Base-by-base conservation (phyloP, 805 yeast genomes). In the Hanseniaspora occidentalis region DNA sequence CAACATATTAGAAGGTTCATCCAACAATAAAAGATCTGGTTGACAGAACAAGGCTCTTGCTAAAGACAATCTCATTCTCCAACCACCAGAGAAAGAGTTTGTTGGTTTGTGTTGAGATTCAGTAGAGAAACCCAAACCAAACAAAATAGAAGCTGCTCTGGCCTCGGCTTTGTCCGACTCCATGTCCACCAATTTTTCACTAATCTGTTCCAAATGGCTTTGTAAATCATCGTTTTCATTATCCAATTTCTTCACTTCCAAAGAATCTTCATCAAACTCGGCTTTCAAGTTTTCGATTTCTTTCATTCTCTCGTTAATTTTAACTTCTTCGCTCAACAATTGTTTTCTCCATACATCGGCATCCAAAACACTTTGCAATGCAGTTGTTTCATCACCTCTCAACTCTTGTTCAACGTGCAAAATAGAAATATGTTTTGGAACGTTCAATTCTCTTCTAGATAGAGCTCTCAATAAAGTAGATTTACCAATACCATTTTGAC, bases 1-100 rank as follows among this genome's bases (percentile, higher is more conserved):
- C 94, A 92, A 83, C 96, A 88, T 92, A 79, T 92, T 92, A 46
- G 97, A 88, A 54, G 99, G 99, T 72, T 92, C 99, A 75, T 92
- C 98, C 48, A 92, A 72, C 57, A 92, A 67, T 49, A 92, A 69
- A 48, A 92, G 69, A 61, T 92, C 98, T 1, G 98, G 98, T 58
- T 85, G 80, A 72, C 96, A 89, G 71, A 92, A 92, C 58, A 92
- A 71, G 0, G 98, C 98, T 65, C 98, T 77, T 3, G 98, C 98
- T 45, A 92, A 71, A n/a, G 96, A 84, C 48, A 92, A 72, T 69
- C 98, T 83, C 98, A 92, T 92, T 73, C 98, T 81, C 98, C 98
- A 92, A 77, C 99, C 99, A 75, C 99, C 99, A 40, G 96, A 86
- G 60, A 92, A 92, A 21, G 86, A 73, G 49, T 85, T 89, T 5